Percentiles rank a stretch among this genome's conserved stretches.
Conservation (phyloP, 2,329 filamentous ascomycete species). For the Bimuria novae-zelandiae region DNA sequence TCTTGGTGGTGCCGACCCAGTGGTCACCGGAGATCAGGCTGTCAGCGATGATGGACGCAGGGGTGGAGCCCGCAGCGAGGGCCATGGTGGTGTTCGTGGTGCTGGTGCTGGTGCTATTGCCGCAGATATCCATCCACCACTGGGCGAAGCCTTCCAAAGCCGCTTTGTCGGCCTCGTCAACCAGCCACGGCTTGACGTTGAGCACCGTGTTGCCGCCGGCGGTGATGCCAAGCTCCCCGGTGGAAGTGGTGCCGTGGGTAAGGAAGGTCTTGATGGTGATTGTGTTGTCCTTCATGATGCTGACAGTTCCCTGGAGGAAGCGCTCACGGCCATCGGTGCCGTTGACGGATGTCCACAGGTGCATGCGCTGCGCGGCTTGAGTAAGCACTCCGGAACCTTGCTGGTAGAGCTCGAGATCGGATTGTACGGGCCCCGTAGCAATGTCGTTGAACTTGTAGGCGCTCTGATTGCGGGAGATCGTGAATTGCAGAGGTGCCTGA, state of each 20-base stretch:
- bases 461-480: background rate
- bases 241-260: conserved; percentile 67
- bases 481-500: conserved; percentile 39
- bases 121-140: conserved; percentile 6
- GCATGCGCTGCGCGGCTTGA: conserved; percentile 59
- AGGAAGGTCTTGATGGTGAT: conserved; percentile 58
- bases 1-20: conserved; percentile 59
- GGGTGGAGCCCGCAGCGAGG: conserved; percentile 16
- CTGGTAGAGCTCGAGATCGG: conserved; percentile 61
- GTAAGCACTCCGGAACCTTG: conserved; percentile 65
- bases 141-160: conserved; percentile 16
- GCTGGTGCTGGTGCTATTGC: background rate
- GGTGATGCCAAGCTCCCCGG: conserved; percentile 62
- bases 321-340: background rate
- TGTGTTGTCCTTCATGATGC: conserved; percentile 46
- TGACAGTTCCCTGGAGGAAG: conserved; percentile 1
- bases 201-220: conserved; percentile 48
- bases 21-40: conserved; percentile 34
- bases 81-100: conserved; percentile 1
- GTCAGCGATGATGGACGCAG: conserved; percentile 29
- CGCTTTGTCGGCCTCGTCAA: conserved; percentile 14
- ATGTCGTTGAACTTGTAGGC: conserved; percentile 41
- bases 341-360: conserved; percentile 4
- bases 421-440: conserved; percentile 54
- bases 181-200: conserved; percentile 7